A percentile compares a stretch with the other conserved stretches of the same genome.
Evolutionary conservation across 768 basidiomycete genomes (phyloP).

Genomic region (Pulveroboletus sp.): DNA sequence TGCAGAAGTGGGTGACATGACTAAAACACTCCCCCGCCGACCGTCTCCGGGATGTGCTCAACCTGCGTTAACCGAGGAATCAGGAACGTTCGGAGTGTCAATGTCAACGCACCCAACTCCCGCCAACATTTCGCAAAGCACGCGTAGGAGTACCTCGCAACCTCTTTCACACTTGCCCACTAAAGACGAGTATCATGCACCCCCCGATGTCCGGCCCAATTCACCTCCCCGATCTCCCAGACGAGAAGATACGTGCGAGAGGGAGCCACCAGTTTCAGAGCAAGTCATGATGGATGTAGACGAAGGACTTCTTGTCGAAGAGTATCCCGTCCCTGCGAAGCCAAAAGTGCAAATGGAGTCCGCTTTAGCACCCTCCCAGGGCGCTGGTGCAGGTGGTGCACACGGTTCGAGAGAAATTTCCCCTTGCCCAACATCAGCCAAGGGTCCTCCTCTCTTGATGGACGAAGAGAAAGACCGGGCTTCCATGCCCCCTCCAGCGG

Average conservation of each 20-base stretch:
- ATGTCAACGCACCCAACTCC: neutral
- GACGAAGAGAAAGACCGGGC: slow-evolving; percentile 38
- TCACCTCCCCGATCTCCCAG: slow-evolving; percentile 9
- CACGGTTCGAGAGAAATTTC: slow-evolving; percentile 1
- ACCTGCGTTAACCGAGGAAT: neutral
- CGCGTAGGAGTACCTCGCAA: slow-evolving; percentile 15
- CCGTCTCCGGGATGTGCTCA: slow-evolving; percentile 4
- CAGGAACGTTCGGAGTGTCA: neutral
- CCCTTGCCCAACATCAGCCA: no score
- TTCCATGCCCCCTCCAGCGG: slow-evolving; percentile 56
- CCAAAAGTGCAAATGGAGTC: slow-evolving; percentile 3
- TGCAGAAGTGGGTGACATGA: neutral
- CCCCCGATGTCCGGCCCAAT: slow-evolving; percentile 2
- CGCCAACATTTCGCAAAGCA: slow-evolving; percentile 1
- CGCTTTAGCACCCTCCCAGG: neutral
- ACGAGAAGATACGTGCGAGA: slow-evolving; percentile 1
- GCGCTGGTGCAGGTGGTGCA: neutral
- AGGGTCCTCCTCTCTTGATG: slow-evolving; percentile 8
- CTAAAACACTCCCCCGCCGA: neutral
- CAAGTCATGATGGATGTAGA: slow-evolving; percentile 45
- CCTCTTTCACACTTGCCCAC: slow-evolving; percentile 2
- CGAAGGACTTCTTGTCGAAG: slow-evolving; percentile 66
- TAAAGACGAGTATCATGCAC: slow-evolving; percentile 3
- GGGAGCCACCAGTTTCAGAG: slow-evolving; percentile 4
- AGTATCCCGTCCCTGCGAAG: slow-evolving; percentile 24